phyloP scores from a whole-genome alignment of 2,329 filamentous ascomycete genomes.

The Cercospora citrullina region DNA sequence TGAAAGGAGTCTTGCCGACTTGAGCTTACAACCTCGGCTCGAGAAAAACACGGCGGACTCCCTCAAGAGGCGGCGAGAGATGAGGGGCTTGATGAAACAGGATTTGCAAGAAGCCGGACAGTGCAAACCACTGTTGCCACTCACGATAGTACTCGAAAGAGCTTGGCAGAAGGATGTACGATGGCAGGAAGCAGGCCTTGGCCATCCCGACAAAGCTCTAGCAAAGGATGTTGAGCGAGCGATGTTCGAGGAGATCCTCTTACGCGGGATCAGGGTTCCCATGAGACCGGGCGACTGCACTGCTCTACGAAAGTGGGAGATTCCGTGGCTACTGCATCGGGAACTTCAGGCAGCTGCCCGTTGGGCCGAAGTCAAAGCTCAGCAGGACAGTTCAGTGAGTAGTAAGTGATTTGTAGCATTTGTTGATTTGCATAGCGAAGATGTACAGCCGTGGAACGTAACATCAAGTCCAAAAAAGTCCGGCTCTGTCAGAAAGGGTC shows the following conservation, averaged over 20 bases:
- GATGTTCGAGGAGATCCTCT: conserved; percentile 27
- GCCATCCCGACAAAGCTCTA: not conserved
- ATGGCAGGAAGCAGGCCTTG: conserved; percentile 28
- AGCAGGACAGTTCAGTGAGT: not conserved
- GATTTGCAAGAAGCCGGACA: conserved; percentile 11
- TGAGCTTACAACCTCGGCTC: not conserved
- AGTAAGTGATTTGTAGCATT: not conserved
- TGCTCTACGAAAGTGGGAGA: conserved; percentile 2
- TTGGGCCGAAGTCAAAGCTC: not conserved
- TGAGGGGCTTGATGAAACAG: not conserved
- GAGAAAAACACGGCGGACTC: not conserved
- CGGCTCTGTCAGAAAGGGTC: not conserved
- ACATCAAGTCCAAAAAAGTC: not conserved
- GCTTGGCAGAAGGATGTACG: conserved; percentile 28
- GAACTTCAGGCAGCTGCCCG: not conserved
- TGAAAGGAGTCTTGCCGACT: not conserved
- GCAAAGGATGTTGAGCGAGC: not conserved
- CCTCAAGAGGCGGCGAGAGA: not conserved
- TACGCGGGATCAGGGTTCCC: conserved; percentile 30
- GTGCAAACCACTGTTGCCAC: conserved; percentile 17
- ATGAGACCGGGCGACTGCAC: conserved; percentile 26
- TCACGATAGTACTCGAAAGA: conserved; percentile 26
- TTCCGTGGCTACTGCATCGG: not conserved
- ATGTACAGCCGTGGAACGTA: not conserved
- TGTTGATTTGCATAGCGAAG: not conserved